Conservation (phyloP, 2,329 filamentous ascomycete species). For the Colletotrichum sp. region DNA sequence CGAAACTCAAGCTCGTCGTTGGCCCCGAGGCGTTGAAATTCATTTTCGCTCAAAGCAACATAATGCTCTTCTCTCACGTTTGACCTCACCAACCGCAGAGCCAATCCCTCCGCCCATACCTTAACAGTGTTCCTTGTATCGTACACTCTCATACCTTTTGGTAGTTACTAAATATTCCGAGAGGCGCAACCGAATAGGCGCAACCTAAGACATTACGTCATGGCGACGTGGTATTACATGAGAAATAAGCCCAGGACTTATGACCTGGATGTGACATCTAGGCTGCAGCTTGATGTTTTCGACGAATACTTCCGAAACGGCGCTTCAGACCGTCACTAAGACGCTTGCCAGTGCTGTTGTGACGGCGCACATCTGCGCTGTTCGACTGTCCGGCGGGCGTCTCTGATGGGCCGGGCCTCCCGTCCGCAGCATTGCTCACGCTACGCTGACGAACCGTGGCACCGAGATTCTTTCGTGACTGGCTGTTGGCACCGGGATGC, state of each 20-base stretch:
- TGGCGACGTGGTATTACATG: neutral
- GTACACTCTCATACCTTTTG: neutral
- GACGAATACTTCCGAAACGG: conserved; percentile 57
- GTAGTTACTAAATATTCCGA: neutral
- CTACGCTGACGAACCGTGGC: conserved; percentile 46
- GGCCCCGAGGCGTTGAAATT: neutral
- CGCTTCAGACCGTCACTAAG: conserved; percentile 57
- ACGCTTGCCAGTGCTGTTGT: conserved; percentile 47
- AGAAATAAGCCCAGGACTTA: neutral
- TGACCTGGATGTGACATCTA: neutral
- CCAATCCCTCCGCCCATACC: neutral
- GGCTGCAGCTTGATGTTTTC: conserved; percentile 38
- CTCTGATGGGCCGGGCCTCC: conserved; percentile 24
- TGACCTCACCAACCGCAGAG: neutral
- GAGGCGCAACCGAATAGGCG: neutral
- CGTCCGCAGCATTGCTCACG: conserved; percentile 41
- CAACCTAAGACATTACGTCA: neutral
- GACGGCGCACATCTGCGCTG: conserved; percentile 35
- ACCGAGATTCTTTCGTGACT: conserved; percentile 25
- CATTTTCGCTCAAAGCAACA: neutral
- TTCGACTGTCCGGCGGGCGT: conserved; percentile 24
- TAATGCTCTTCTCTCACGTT: neutral
- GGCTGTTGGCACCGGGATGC: conserved; percentile 37
- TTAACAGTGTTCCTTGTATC: neutral
- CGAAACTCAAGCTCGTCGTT: neutral